Evolutionary conservation across 768 basidiomycete species (phyloP), one percentile per base, ranked within the genome.

Genomic region (Cystofilobasidium macerans): DNA sequence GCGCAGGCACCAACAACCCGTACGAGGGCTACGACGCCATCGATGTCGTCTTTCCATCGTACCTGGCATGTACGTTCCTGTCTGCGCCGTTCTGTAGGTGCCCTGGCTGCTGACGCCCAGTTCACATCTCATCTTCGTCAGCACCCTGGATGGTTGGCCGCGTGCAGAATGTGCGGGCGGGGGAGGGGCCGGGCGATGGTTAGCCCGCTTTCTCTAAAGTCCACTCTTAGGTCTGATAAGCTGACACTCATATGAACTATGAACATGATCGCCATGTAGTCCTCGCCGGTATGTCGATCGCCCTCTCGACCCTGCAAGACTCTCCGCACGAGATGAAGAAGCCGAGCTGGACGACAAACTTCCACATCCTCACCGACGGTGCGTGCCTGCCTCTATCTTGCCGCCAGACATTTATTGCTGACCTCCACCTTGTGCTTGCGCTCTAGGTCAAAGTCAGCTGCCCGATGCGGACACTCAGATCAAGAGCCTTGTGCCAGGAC

Each of bases 201-300:
- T 56, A 69, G 76, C 24, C 51, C 48, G 33, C 47, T 26, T 24
- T 36, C 42, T 32, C 56, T 32, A 30, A 40, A 14, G 38, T 51
- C 11, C 42, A 45, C 43, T 18, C 40, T 53, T 43, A 70, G 45
- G 53, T 35, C 22, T 28, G 12, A 35, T 32, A 26, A 24, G 1
- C 5, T 7, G 28, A 13, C 36, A 14, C 30, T 32, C 33, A 8
- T 38, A 51, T 14, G 24, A 11, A 18, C 13, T 11, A 22, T 30
- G 14, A 9, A 35, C 38, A 0, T 61, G 18, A 30, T n/a, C 38
- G 18, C 43, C 26, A 8, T 16, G 9, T 53, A 80, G 92, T 89
- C 2, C 81, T 95, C 63, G 90, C 93, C 70, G 91, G 86, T 7
- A 76, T 97, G 35, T 86, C 95, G 69, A 89, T 95, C 12, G 86